These are phyloP conservation scores for Adansonia gregorii DNA, from an alignment of 441 rosid species.

Conservation along the genomic window DNA sequence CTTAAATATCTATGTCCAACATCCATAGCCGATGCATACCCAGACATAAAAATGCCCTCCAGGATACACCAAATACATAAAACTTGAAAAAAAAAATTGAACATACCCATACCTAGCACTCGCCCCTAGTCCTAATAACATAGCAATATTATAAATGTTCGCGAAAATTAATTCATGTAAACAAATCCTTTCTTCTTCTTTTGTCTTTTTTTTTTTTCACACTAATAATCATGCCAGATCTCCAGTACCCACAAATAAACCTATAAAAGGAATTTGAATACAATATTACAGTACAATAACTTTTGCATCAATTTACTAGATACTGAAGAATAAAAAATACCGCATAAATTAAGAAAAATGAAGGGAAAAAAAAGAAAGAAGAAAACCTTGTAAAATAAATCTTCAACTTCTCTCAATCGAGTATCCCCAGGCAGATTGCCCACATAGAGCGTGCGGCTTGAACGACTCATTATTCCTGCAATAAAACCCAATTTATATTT, in stretches of 20 bases:
- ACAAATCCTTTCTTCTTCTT: not conserved
- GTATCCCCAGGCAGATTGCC: conserved; percentile 86
- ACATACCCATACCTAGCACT: not conserved
- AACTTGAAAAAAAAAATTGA: no score
- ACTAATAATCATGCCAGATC: not conserved
- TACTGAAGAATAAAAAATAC: not conserved
- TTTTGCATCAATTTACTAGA: not conserved
- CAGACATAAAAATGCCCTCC: no score
- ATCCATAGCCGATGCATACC: no score
- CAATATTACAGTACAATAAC: not conserved
- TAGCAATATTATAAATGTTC: no score
- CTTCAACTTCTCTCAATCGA: conserved; percentile 78
- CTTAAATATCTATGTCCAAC: no score
- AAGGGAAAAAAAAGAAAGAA: not conserved
- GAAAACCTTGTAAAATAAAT: conserved; percentile 79
- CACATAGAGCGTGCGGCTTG: conserved; percentile 75
- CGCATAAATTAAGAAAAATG: not conserved
- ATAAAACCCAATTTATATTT: conserved; percentile 31
- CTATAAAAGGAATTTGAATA: not conserved
- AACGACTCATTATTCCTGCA: conserved; percentile 58
- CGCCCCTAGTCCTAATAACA: no score
- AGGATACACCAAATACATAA: no score
- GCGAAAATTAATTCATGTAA: not conserved
- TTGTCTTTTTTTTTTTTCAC: not conserved
- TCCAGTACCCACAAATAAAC: not conserved